phyloP scores from a whole-genome alignment of 2,329 filamentous ascomycete species.

The Scortechinia acanthostroma region DNA sequence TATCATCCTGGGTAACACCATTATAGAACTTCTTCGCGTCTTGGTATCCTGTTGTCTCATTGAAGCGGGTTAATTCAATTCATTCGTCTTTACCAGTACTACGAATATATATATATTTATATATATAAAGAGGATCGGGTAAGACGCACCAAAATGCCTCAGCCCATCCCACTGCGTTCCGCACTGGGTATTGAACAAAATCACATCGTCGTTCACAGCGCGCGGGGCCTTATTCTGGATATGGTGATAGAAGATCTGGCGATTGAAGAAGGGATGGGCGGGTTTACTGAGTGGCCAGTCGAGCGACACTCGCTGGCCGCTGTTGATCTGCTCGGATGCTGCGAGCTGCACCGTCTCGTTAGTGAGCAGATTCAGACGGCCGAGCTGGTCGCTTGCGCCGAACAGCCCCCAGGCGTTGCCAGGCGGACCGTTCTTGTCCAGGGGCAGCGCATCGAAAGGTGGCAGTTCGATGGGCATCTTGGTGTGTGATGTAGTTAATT shows the following conservation, averaged over 20 bases:
- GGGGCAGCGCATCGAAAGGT: slow-evolving; percentile 27
- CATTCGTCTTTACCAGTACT: too few relatives aligned
- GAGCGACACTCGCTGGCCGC: slow-evolving; percentile 21
- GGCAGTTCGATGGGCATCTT: slow-evolving; percentile 12
- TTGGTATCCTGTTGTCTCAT: not conserved
- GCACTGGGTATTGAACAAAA: slow-evolving; percentile 10
- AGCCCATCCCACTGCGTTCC: slow-evolving; percentile 20
- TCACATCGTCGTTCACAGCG: slow-evolving; percentile 9
- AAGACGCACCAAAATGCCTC: slow-evolving; percentile 19
- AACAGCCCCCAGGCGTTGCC: slow-evolving; percentile 33
- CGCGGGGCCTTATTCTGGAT: slow-evolving; percentile 7
- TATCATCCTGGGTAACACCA: not conserved
- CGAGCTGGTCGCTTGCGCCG: slow-evolving; percentile 33
- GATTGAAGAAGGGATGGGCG: slow-evolving; percentile 22
- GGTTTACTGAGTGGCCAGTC: slow-evolving; percentile 27
- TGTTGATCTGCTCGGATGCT: slow-evolving; percentile 32
- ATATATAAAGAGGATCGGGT: too few relatives aligned
- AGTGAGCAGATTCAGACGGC: slow-evolving; percentile 46
- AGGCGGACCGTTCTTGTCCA: slow-evolving; percentile 26
- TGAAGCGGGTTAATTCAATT: not conserved
- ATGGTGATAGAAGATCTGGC: slow-evolving; percentile 11
- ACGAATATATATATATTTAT: too few relatives aligned
- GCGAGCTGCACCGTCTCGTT: slow-evolving; percentile 27
- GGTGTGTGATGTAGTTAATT: too few relatives aligned
- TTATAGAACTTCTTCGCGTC: too few relatives aligned